Percentiles rank a stretch among this genome's conserved stretches.
Conservation (phyloP, 345 rosid genomes). For the Rhodomyrtus tomentosa region DNA sequence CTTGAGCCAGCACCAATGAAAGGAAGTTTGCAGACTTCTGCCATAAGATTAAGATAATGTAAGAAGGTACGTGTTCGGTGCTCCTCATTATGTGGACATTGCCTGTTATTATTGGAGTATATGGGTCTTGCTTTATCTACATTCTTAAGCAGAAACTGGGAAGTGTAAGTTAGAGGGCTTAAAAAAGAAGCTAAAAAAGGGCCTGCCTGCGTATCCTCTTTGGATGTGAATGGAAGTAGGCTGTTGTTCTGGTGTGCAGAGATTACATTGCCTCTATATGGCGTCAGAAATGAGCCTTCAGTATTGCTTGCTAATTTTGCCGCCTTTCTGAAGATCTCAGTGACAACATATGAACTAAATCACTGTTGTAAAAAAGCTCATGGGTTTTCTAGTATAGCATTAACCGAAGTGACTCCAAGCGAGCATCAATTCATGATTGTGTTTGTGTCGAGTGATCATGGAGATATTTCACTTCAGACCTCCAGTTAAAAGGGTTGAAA, state of each 20-base stretch:
- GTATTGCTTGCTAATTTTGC: not conserved
- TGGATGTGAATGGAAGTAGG: not conserved
- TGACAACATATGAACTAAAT: not conserved
- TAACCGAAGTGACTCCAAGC: not conserved
- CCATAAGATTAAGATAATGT: not conserved
- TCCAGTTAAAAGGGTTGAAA: not conserved
- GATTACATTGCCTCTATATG: not conserved
- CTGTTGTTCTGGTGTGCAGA: not conserved
- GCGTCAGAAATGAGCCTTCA: not conserved
- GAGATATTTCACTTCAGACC: not conserved
- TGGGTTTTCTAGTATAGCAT: not conserved
- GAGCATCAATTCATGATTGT: not conserved
- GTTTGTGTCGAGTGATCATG: not conserved
- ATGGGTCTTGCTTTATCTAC: not conserved
- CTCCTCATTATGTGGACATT: not conserved
- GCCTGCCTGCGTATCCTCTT: not conserved
- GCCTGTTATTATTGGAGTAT: not conserved
- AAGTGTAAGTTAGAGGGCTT: not conserved
- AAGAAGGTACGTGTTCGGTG: not conserved
- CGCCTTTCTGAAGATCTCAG: not conserved
- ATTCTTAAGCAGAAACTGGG: not conserved
- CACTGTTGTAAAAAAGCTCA: not conserved
- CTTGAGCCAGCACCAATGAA: not conserved
- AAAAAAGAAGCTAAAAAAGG: not conserved
- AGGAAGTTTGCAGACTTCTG: not conserved